Conservation (phyloP, 768 basidiomycete species). For the Leccinum obscurum region DNA sequence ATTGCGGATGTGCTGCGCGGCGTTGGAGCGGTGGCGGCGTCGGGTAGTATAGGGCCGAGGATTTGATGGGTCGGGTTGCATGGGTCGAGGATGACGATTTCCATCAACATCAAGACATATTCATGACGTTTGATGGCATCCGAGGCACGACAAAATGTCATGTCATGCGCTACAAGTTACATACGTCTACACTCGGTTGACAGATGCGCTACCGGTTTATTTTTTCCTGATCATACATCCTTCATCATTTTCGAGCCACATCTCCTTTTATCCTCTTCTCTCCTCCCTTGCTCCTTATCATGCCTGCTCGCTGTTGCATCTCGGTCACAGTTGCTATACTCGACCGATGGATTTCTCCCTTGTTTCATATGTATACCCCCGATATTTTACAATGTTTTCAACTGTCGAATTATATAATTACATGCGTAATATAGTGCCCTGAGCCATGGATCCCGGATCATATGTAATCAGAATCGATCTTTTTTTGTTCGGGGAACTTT, state of each 20-base stretch:
- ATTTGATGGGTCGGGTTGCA: neutral
- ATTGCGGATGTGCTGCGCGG: slow-evolving; percentile 44
- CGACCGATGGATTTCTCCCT: neutral
- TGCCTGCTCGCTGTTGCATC: neutral
- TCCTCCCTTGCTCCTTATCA: neutral
- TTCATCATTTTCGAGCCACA: neutral
- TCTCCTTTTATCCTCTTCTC: neutral
- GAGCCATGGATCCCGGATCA: neutral
- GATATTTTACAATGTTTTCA: neutral
- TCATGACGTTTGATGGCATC: neutral
- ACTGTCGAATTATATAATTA: neutral
- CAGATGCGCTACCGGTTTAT: no score
- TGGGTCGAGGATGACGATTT: neutral
- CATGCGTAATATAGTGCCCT: neutral
- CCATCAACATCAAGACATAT: neutral
- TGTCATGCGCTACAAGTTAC: neutral
- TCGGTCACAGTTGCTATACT: neutral
- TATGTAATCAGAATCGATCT: neutral
- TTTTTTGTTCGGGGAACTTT: neutral
- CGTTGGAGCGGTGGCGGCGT: slow-evolving; percentile 37
- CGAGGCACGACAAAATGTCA: neutral
- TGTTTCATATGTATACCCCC: neutral
- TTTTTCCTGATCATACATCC: neutral
- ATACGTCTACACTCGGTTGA: no score
- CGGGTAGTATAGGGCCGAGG: neutral